Base-by-base conservation (phyloP, 2,329 filamentous ascomycete genomes). In the Massarina eburnea region DNA sequence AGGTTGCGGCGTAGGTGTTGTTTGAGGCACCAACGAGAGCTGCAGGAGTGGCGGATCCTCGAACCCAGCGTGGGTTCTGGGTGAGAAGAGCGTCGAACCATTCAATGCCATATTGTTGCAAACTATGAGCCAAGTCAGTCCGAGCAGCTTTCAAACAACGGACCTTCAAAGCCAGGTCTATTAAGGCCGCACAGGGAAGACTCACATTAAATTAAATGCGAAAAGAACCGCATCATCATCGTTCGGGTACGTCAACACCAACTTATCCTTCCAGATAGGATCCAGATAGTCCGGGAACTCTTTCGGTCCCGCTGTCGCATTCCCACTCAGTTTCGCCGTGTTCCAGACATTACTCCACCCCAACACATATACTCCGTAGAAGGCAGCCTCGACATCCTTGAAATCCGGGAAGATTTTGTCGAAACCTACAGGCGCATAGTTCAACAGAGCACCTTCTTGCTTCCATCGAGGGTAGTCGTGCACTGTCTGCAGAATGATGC, bases 211-310 rank as follows among this genome's bases (percentile, higher is more conserved):
- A 32, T 79, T 68, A 33, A 77, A 80, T 3, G 74, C 73, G 33
- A 70, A 81, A 0, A 79, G 64, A 2, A 82, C 73, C 0, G 80
- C 79, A 43, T 82, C 80, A 33, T 82, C 80, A 32, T 82, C 80
- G 47, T 81, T 80, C 8, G 80, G 80, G 45, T 81, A 81, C 0
- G 78, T 80, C 9, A 82, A 57, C 2, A 76, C 75, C 4, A 82
- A 64, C 59, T 78, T 80, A 48, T 76, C 64, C 62, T 81, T 81
- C 63, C 74, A 79, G 45, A 76, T 72, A 0, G 79, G 77, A 7
- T 72, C 67, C 2, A 77, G 59, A 43, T 71, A 74, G 47, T 79
- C 75, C 1, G 64, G 52, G 41, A 69, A 81, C 9, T 72, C 68
- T 3, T 60, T 66, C 0, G 71, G 71, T 0, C 68, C 15, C 15